Evolutionary conservation across 805 yeast genomes (phyloP).

Genomic region (Candida railenensis): DNA sequence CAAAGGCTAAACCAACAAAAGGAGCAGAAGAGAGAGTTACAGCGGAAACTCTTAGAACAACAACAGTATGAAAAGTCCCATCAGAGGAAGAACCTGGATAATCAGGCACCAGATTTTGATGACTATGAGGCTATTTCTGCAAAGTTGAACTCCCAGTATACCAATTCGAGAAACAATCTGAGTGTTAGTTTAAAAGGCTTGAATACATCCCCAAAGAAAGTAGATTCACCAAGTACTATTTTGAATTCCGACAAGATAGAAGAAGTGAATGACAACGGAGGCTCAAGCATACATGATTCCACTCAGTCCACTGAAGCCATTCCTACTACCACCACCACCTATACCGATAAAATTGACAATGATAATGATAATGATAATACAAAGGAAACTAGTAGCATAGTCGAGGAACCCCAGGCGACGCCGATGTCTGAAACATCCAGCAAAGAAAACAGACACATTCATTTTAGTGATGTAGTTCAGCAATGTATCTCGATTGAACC

Average conservation of each 20-base stretch:
- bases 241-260: background rate
- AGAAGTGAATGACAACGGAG: background rate
- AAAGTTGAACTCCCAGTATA: conserved; percentile 41
- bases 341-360: background rate
- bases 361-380: too few relatives aligned
- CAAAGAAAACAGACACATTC: conserved; percentile 67
- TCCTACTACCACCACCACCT: too few relatives aligned
- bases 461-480: conserved; percentile 90
- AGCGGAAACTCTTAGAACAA: conserved; percentile 19
- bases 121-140: conserved; percentile 45
- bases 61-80: conserved; percentile 6
- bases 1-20: conserved; percentile 30
- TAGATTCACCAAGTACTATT: background rate
- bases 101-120: conserved; percentile 38
- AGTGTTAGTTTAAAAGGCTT: conserved; percentile 15
- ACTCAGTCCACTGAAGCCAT: background rate
- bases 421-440: background rate
- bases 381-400: too few relatives aligned
- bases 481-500: conserved; percentile 81
- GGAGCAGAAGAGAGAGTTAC: conserved; percentile 23
- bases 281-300: too few relatives aligned
- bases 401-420: too few relatives aligned
- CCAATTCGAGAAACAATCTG: conserved; percentile 18
- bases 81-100: conserved; percentile 11
- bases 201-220: background rate